phyloP scores from a whole-genome alignment of 1,284 basidiomycete genomes.

The Ganoderma sinense region DNA sequence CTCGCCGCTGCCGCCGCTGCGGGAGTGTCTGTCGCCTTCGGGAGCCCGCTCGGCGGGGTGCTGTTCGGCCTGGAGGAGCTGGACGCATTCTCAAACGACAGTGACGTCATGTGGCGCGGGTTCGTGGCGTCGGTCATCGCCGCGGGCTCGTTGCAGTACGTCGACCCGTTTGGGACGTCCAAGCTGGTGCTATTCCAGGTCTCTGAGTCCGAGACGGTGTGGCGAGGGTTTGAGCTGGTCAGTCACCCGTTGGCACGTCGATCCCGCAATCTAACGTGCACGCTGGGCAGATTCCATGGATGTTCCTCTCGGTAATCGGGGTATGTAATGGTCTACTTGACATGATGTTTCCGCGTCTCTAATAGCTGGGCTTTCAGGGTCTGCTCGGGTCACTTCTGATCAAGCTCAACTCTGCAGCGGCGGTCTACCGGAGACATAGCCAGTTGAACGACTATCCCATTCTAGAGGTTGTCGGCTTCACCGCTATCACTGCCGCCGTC shows the following conservation, averaged over 20 bases:
- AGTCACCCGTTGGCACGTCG: not conserved
- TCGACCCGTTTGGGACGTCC: conserved; percentile 77
- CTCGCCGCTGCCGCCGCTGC: conserved; percentile 75
- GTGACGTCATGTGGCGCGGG: conserved; percentile 78
- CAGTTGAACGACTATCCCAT: conserved; percentile 67
- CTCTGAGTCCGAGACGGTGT: conserved; percentile 63
- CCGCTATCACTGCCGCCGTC: conserved; percentile 70
- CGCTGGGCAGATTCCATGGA: conserved; percentile 66
- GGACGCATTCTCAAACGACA: conserved; percentile 69
- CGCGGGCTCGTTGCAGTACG: conserved; percentile 73
- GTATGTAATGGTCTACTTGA: conserved; percentile 41
- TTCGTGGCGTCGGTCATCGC: conserved; percentile 80
- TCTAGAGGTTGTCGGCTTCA: conserved; percentile 67
- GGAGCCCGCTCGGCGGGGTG: conserved; percentile 78
- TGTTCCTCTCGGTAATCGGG: conserved; percentile 65
- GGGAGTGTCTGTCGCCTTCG: conserved; percentile 80
- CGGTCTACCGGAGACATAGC: conserved; percentile 66
- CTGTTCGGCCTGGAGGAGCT: conserved; percentile 79
- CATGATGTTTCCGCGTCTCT: not conserved
- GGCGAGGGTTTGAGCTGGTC: conserved; percentile 78
- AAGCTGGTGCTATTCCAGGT: conserved; percentile 80
- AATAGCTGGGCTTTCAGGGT: conserved; percentile 50
- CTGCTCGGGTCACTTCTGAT: conserved; percentile 70
- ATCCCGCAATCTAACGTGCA: conserved; percentile 4
- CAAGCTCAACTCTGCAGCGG: conserved; percentile 68